Evolutionary conservation across 345 rosid species (phyloP).

Genomic region (Eutrema japonicum): DNA sequence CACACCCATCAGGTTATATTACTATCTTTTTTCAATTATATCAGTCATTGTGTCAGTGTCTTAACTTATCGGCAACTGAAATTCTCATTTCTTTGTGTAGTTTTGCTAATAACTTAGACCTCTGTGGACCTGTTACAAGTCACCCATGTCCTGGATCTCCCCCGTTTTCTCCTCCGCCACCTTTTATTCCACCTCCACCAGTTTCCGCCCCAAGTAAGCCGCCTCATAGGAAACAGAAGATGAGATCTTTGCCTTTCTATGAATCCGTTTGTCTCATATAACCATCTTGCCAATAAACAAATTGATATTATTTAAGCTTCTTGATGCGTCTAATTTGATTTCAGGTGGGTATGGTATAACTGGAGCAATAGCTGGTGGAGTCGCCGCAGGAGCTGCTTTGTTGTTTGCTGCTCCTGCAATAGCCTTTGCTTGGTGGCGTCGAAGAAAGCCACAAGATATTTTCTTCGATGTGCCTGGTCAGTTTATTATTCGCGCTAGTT

Average conservation of each 20-base stretch:
- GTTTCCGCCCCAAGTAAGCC: conserved; percentile 68
- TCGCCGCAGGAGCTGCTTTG: conserved; percentile 98
- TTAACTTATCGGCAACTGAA: conserved; percentile 25
- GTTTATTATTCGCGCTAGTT: conserved; percentile 29
- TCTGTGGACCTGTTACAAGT: conserved; percentile 97
- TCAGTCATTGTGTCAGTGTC: conserved; percentile 12
- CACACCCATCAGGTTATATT: conserved; percentile 90
- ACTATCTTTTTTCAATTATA: background rate
- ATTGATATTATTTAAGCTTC: background rate
- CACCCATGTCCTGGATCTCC: conserved; percentile 99
- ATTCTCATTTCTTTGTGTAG: conserved; percentile 52
- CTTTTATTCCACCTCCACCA: conserved; percentile 85
- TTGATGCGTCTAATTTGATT: conserved; percentile 30
- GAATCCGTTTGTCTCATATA: background rate
- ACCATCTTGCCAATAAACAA: background rate
- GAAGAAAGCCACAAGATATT: conserved; percentile 86
- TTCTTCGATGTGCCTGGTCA: conserved; percentile 97
- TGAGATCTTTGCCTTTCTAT: conserved; percentile 19
- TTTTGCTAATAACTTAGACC: conserved; percentile 90
- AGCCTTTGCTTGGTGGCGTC: conserved; percentile 97
- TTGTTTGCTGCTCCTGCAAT: conserved; percentile 97
- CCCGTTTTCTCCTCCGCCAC: conserved; percentile 99
- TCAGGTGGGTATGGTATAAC: conserved; percentile 84
- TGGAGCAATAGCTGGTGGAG: conserved; percentile 99
- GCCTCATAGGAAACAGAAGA: background rate